These are phyloP conservation scores for Paramecium sexaurelia DNA, from an alignment of 73 alveolate species.

Conservation along the genomic window DNA sequence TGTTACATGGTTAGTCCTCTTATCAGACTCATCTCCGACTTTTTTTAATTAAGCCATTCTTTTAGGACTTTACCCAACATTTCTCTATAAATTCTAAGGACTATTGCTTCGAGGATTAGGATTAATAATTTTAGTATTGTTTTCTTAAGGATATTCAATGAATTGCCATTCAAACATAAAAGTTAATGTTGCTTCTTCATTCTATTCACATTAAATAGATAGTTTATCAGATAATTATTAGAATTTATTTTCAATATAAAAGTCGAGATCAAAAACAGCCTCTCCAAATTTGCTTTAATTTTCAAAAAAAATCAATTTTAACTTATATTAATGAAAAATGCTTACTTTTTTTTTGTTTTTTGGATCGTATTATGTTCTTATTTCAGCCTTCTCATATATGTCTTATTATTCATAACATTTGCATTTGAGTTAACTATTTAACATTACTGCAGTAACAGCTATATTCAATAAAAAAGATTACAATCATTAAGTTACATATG, in stretches of 20 bases:
- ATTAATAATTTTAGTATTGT: not conserved
- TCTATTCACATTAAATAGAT: not conserved
- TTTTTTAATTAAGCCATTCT: not conserved
- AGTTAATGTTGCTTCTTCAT: not conserved
- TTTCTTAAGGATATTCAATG: not conserved
- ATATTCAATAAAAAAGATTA: not conserved
- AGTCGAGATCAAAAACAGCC: not conserved
- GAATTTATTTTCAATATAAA: not conserved
- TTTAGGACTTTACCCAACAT: not conserved
- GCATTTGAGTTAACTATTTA: conserved; percentile 4
- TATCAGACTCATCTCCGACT: not conserved
- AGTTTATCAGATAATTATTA: not conserved
- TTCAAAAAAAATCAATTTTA: not conserved
- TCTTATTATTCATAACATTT: not conserved
- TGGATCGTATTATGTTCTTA: not conserved
- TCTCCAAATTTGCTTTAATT: not conserved
- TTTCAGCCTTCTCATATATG: not conserved
- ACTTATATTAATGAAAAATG: not conserved
- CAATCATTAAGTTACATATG: conserved; percentile 19
- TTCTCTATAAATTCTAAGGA: not conserved
- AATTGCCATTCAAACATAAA: not conserved
- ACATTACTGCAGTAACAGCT: conserved; percentile 15
- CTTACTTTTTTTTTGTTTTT: not conserved
- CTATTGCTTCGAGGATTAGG: not conserved
- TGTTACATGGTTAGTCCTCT: not conserved